These are phyloP conservation scores for Linum lewisii DNA, from an alignment of 345 rosid species.

Conservation along the genomic window DNA sequence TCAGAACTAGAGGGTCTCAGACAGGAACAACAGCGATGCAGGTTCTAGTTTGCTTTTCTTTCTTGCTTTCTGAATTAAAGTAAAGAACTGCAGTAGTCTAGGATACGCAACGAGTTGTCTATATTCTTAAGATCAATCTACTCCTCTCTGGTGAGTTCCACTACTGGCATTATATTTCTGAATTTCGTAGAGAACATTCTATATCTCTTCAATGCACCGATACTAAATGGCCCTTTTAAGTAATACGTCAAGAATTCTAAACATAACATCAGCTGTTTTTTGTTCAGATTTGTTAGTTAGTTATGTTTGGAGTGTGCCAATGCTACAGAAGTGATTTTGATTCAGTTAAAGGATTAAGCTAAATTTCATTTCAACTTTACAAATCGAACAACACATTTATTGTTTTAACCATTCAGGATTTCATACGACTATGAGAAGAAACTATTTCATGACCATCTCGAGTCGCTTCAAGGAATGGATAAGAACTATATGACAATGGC, in stretches of 20 bases:
- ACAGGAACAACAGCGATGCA: slow-evolving; percentile 93
- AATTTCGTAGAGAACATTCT: background rate
- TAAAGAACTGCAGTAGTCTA: background rate
- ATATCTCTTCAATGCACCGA: background rate
- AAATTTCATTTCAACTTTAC: too few relatives aligned
- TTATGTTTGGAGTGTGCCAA: background rate
- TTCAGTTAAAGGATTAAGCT: background rate
- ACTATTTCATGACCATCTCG: slow-evolving; percentile 79
- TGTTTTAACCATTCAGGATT: slow-evolving; percentile 43
- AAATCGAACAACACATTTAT: background rate
- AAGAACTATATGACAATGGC: slow-evolving; percentile 78
- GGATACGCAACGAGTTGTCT: too few relatives aligned
- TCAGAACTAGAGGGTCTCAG: slow-evolving; percentile 70
- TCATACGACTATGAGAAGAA: slow-evolving; percentile 84
- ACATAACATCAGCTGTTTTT: background rate
- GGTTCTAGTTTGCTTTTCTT: slow-evolving; percentile 34
- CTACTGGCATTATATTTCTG: background rate
- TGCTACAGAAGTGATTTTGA: background rate
- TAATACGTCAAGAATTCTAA: too few relatives aligned
- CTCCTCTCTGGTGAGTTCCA: too few relatives aligned
- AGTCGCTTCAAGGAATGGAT: slow-evolving; percentile 91
- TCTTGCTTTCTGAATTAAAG: slow-evolving; percentile 7
- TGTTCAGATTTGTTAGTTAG: background rate
- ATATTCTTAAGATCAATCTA: background rate
- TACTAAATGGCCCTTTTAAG: background rate